Percentiles rank a stretch among this genome's conserved stretches.
These are phyloP conservation scores for Amaranthus hypochondriacus DNA, from an alignment of 148 eudicot species.

Conservation along the genomic window DNA sequence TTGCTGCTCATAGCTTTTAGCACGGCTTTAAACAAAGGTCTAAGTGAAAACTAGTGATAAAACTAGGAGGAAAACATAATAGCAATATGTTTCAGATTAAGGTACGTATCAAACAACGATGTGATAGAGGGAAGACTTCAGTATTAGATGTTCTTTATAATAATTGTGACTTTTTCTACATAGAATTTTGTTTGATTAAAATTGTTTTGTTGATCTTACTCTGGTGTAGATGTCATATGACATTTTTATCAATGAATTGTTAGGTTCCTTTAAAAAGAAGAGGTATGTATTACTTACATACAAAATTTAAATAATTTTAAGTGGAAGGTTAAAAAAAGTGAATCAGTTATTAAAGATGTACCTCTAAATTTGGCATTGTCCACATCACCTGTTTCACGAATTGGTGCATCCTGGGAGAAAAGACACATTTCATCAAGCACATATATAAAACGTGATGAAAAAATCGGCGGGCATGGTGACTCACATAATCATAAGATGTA, in stretches of 20 bases:
- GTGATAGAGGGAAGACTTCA: too few relatives aligned
- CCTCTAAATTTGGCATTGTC: conserved; percentile 81
- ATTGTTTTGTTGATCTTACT: too few relatives aligned
- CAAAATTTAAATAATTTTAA: not conserved
- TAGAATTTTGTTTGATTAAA: too few relatives aligned
- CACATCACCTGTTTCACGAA: conserved; percentile 89
- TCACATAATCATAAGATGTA: conserved; percentile 97
- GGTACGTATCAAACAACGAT: too few relatives aligned
- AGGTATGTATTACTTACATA: not conserved
- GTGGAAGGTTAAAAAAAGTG: conserved; percentile 10
- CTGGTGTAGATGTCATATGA: too few relatives aligned
- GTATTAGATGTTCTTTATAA: too few relatives aligned
- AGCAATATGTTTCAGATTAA: not conserved
- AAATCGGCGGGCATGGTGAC: conserved; percentile 21
- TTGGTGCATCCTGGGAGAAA: conserved; percentile 84
- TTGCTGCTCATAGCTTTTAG: not conserved
- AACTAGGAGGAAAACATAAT: not conserved
- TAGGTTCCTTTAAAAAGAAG: too few relatives aligned
- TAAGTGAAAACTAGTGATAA: not conserved
- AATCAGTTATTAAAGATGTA: conserved; percentile 19
- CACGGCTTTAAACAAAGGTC: not conserved
- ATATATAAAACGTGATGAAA: not conserved
- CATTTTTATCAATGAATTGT: too few relatives aligned
- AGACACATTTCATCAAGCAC: conserved; percentile 13
- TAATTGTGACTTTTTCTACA: too few relatives aligned